Base-by-base conservation (phyloP, 345 rosid genomes). In the Theobroma cacao region DNA sequence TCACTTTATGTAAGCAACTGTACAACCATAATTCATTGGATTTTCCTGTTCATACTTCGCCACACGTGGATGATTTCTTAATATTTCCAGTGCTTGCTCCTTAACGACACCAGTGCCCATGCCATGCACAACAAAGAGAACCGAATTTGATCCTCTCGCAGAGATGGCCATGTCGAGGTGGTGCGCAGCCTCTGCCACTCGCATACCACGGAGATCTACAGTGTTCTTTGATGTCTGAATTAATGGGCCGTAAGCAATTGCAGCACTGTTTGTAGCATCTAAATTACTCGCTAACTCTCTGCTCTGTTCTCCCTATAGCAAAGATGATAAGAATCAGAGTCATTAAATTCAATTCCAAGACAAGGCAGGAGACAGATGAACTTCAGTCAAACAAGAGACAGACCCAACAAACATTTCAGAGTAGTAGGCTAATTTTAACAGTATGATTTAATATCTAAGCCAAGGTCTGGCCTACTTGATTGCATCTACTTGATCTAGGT, bases 1-100 rank as follows among this genome's bases (percentile, higher is more conserved):
- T 91, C 84, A 95, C 56, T 88, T 93, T 79, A 95, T 90, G 81
- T 89, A 93, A 65, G 93, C 98, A 82, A 93, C 94, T 66, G 97
- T 95, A 83, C 98, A 92, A 20, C 97, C 99, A 82, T 89, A 87
- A 85, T 93, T 93, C 85, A 86, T 77, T 36, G 96, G 92, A 84
- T 88, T 88, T 79, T 91, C 97, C 59, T 89, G 89, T 75, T 93
- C 95, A 77, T 81, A 87, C 80, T 89, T 91, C 61, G 75, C 78
- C 55, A 93, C 93, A 2, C 90, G 92, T 8, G 87, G 87, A 81
- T 93, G 88, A 71, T 86, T 87, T 70, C 81, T 83, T 78, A 89
- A 78, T 76, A 87, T 87, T 83, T 90, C 86, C 43, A 88, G 75
- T 71, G 89, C 89, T n/a, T 89, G 82, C 72, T 90, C 90, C 83